Conservation (phyloP, 805 yeast species). For the Huiozyma sinensis region DNA sequence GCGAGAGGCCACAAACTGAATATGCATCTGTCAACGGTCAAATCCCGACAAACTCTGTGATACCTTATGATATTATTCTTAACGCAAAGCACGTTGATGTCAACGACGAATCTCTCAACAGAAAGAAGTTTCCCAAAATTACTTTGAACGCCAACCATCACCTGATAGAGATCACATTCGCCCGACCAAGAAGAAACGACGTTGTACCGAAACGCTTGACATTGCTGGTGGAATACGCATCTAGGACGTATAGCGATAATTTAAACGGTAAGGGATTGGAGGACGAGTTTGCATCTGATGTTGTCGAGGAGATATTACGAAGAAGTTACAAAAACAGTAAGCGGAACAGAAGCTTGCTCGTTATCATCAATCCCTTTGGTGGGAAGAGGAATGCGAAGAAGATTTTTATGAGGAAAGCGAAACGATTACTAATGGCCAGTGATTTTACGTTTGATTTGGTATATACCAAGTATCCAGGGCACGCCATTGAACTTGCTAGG, state of each 20-base stretch:
- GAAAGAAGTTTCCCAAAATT: constrained; percentile 1
- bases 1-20: background rate
- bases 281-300: constrained; percentile 7
- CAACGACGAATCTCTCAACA: background rate
- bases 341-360: constrained; percentile 41
- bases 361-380: constrained; percentile 80
- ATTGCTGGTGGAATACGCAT: constrained; percentile 18
- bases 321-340: constrained; percentile 33
- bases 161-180: constrained; percentile 28
- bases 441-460: constrained; percentile 42
- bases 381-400: constrained; percentile 72
- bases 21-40: constrained; percentile 22
- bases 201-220: constrained; percentile 29
- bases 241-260: background rate
- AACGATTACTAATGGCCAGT: constrained; percentile 69
- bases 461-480: constrained; percentile 58
- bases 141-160: constrained; percentile 2
- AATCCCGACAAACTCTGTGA: constrained; percentile 26
- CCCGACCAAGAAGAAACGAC: constrained; percentile 28
- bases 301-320: constrained; percentile 27
- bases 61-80: constrained; percentile 26
- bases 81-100: constrained; percentile 17
- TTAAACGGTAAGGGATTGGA: background rate
- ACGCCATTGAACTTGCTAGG: constrained; percentile 63
- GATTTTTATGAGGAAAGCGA: constrained; percentile 44